phyloP scores from a whole-genome alignment of 192 early-diverging fungal genomes.

The Linnemannia exigua region DNA sequence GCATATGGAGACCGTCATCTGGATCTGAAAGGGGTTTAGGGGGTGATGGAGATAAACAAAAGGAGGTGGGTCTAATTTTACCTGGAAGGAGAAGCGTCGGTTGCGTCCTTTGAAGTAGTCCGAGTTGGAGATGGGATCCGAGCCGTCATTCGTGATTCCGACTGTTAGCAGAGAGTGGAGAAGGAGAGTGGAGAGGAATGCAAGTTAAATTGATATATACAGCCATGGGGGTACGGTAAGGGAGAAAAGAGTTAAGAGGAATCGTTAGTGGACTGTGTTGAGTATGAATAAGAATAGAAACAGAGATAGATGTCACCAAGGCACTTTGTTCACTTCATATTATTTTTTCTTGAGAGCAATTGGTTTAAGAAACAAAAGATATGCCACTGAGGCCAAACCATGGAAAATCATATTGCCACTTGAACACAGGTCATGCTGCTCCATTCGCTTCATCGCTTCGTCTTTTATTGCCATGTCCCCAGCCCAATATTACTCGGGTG shows the following conservation, averaged over 20 bases:
- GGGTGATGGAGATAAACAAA: neutral
- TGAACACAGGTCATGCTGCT: neutral
- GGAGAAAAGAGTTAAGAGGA: neutral
- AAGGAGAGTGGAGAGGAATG: neutral
- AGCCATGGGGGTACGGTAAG: neutral
- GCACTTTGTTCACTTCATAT: too few species aligned
- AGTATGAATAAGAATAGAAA: slow-evolving; percentile 15
- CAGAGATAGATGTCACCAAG: neutral
- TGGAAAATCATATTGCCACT: slow-evolving; percentile 1
- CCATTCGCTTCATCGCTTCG: neutral
- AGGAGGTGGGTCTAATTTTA: slow-evolving; percentile 16
- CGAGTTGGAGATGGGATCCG: slow-evolving; percentile 41
- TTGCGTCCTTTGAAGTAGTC: slow-evolving; percentile 55
- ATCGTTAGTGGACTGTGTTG: slow-evolving; percentile 12
- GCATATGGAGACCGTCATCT: neutral
- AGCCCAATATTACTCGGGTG: neutral
- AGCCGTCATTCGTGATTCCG: slow-evolving; percentile 53
- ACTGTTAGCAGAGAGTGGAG: slow-evolving; percentile 6
- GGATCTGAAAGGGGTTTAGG: neutral
- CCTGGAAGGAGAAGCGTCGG: slow-evolving; percentile 56
- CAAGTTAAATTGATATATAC: slow-evolving; percentile 36
- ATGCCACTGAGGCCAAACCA: neutral
- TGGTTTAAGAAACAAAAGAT: neutral
- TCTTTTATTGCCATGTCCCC: neutral
- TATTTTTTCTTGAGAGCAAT: slow-evolving; percentile 4